Conservation (phyloP, 495 filamentous ascomycete genomes). For the Xylaria curta region DNA sequence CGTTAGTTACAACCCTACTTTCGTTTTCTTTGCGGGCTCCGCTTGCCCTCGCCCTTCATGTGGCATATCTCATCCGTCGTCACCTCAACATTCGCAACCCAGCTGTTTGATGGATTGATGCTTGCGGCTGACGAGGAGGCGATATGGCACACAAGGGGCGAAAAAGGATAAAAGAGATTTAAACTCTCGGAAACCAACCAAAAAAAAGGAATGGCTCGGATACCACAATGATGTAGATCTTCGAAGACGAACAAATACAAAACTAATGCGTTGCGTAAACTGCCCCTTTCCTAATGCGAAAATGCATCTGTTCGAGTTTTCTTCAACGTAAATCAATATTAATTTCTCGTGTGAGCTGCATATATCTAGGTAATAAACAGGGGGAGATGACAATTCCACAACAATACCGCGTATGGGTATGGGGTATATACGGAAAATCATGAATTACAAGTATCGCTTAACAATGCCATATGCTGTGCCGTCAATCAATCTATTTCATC, state of each 20-base stretch:
- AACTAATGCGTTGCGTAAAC: not conserved
- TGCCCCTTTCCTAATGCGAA: not conserved
- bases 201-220: not conserved
- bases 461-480: not conserved
- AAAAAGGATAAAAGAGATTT: not conserved
- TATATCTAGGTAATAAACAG: constrained; percentile 1
- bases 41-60: not conserved
- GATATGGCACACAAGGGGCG: not conserved
- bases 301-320: not conserved
- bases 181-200: not conserved
- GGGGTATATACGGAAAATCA: constrained; percentile 14
- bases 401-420: constrained; percentile 11
- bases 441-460: not conserved
- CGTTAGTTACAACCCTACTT: not conserved
- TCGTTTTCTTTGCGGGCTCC: not conserved
- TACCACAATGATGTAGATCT: not conserved
- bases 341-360: constrained; percentile 12
- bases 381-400: not conserved
- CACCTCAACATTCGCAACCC: not conserved
- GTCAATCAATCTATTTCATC: not conserved
- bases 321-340: not conserved
- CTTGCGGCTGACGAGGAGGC: not conserved
- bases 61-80: not conserved
- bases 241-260: not conserved
- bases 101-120: not conserved